Conservation (phyloP, 208 protist species). For the Spongospora subterranea region DNA sequence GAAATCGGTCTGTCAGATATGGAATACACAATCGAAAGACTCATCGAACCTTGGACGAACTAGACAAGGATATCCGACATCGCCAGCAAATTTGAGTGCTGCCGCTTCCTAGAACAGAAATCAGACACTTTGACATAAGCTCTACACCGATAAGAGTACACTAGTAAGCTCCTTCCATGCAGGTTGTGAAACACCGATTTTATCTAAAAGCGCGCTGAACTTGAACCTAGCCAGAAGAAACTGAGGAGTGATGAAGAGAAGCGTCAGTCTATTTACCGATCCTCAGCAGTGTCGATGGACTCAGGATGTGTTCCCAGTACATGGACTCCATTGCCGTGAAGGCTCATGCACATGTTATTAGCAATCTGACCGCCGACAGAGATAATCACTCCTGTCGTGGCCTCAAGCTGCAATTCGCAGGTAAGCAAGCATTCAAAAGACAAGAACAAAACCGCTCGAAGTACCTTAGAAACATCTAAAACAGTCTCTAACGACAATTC, state of each 20-base stretch:
- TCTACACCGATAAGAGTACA: slow-evolving; percentile 65
- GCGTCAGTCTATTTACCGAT: slow-evolving; percentile 85
- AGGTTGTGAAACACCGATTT: slow-evolving; percentile 91
- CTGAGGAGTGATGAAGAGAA: slow-evolving; percentile 76
- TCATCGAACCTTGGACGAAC: slow-evolving; percentile 82
- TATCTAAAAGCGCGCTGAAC: slow-evolving; percentile 82
- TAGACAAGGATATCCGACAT: slow-evolving; percentile 90
- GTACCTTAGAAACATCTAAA: slow-evolving; percentile 91
- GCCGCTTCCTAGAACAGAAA: slow-evolving; percentile 58
- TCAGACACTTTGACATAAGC: background rate
- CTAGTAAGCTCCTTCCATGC: slow-evolving; percentile 90
- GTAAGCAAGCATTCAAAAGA: background rate
- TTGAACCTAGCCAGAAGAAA: no score
- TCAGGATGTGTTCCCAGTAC: slow-evolving; percentile 75
- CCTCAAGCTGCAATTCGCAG: background rate
- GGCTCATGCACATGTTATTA: slow-evolving; percentile 94
- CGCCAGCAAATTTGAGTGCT: slow-evolving; percentile 66
- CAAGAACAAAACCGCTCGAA: slow-evolving; percentile 70
- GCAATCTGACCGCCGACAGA: slow-evolving; percentile 95
- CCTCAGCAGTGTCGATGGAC: slow-evolving; percentile 94
- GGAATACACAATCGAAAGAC: no score
- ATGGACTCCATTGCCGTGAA: slow-evolving; percentile 84
- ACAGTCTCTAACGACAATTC: slow-evolving; percentile 94
- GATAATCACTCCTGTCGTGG: slow-evolving; percentile 85
- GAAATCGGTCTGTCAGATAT: background rate